Evolutionary conservation across 371 early-diverging fungal species (phyloP).

Genomic region (Coemansia sp.): DNA sequence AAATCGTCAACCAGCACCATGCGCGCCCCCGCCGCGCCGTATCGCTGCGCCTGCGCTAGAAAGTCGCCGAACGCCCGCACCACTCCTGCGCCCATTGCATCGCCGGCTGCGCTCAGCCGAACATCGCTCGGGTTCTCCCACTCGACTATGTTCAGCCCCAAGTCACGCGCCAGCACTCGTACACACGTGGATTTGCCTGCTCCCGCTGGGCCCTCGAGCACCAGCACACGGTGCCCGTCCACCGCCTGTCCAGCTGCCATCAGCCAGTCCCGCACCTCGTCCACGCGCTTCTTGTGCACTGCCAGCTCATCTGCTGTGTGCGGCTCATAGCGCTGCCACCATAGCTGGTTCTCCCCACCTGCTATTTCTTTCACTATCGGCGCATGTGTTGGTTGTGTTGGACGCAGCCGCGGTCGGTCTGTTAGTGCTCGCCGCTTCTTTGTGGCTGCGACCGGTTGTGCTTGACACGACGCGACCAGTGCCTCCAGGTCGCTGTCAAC

Average conservation of each 20-base stretch:
- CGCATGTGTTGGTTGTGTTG: neutral
- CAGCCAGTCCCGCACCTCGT: constrained; percentile 62
- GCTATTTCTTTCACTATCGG: neutral
- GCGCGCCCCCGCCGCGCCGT: constrained; percentile 10
- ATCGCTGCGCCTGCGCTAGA: constrained; percentile 37
- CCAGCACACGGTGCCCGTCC: constrained; percentile 52
- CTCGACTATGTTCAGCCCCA: constrained; percentile 62
- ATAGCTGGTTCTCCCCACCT: constrained; percentile 14
- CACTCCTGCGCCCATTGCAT: constrained; percentile 4
- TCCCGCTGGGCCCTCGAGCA: constrained; percentile 75
- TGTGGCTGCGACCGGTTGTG: neutral
- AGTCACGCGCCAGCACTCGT: constrained; percentile 57
- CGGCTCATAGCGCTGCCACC: constrained; percentile 44
- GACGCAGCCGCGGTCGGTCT: constrained; percentile 19
- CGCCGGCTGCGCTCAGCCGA: neutral
- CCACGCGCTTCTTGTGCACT: constrained; percentile 57
- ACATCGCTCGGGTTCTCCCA: constrained; percentile 63
- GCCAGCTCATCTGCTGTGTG: constrained; percentile 55
- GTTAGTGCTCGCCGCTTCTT: constrained; percentile 25
- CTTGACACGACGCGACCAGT: constrained; percentile 9
- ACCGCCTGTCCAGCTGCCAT: constrained; percentile 14
- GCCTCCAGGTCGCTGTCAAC: constrained; percentile 47
- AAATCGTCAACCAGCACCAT: constrained; percentile 59
- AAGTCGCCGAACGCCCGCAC: constrained; percentile 38
- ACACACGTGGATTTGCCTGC: constrained; percentile 68